Conservation (phyloP, 306 rosid genomes). For the Vigna mungo region DNA sequence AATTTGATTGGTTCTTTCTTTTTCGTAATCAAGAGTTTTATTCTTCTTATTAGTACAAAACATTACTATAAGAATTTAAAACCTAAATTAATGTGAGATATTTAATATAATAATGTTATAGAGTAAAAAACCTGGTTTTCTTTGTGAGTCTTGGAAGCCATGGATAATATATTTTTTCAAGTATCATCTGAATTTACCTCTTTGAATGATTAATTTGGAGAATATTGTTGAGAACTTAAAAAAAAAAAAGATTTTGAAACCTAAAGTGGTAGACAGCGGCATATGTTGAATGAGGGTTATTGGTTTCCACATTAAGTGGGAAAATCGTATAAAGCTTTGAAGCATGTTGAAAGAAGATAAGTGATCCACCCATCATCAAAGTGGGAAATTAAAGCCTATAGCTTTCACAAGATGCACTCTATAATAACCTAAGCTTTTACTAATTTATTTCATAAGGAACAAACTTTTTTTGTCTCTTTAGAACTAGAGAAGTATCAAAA, state of each 20-base stretch:
- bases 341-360: slow-evolving; percentile 20
- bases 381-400: slow-evolving; percentile 29
- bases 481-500: neutral
- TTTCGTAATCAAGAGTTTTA: too few species aligned
- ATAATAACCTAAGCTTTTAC: slow-evolving; percentile 3
- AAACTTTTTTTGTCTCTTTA: slow-evolving; percentile 1
- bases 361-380: slow-evolving; percentile 34
- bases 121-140: neutral
- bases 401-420: neutral
- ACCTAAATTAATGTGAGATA: too few species aligned
- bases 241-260: neutral
- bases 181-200: neutral
- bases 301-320: slow-evolving; percentile 30
- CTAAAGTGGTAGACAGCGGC: slow-evolving; percentile 29
- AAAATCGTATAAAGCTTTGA: slow-evolving; percentile 10
- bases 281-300: slow-evolving; percentile 37
- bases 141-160: slow-evolving; percentile 6
- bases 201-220: slow-evolving; percentile 21
- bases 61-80: too few species aligned
- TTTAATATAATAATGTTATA: too few species aligned
- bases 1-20: too few species aligned
- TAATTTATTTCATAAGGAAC: neutral
- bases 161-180: neutral
- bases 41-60: too few species aligned
- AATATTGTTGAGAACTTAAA: slow-evolving; percentile 13